Evolutionary conservation across 2,329 filamentous ascomycete species (phyloP), one percentile per base, ranked within the genome.

Genomic region (Sporothrix schenckii): DNA sequence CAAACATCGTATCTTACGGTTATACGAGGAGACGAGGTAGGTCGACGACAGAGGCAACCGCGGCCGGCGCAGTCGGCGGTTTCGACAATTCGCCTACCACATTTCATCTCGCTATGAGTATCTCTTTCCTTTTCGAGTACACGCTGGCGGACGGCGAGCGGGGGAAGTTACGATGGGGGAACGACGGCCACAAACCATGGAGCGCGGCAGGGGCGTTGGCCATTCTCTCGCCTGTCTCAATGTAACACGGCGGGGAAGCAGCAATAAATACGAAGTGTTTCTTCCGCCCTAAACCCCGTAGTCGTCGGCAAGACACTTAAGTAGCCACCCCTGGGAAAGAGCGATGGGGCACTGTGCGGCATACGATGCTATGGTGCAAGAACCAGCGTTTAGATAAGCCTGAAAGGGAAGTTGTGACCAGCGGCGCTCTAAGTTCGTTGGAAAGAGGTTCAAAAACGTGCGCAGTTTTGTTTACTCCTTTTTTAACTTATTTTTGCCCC

Each of bases 351-450:
- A 14, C 3, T 30, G 24, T 16, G 14, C 4, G 50, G 19, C 34
- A 5, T 7, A 34, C 34, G 34, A 24, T 21, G 52, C 21, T 16
- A 24, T 54, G 6, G 19, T 16, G 27, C 53, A 56, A 56, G 53
- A 27, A 27, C 19, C 6, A 13, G 44, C 44, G 24, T 50, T 9
- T 52, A 34, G 63, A 65, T 65, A 66, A 66, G 47, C 54, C 39
- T 47, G 39, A 63, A 63, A 63, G 27, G 63, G 63, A 50, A 66
- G 47, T 47, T 34, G 47, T 24, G 19, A 53, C 47, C 63, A 52
- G 4, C 24, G 50, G 7, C 58, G n/a, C n/a, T 47, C 39, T 47
- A 4, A 5, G 39, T 63, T 63, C 58, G 39, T 2, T 34, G 39
- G 58, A 27, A 47, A 13, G 58, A 24, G 39, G 21, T 30, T 4